Evolutionary conservation across 2,329 filamentous ascomycete genomes (phyloP).

Genomic region (Amphichorda felina): DNA sequence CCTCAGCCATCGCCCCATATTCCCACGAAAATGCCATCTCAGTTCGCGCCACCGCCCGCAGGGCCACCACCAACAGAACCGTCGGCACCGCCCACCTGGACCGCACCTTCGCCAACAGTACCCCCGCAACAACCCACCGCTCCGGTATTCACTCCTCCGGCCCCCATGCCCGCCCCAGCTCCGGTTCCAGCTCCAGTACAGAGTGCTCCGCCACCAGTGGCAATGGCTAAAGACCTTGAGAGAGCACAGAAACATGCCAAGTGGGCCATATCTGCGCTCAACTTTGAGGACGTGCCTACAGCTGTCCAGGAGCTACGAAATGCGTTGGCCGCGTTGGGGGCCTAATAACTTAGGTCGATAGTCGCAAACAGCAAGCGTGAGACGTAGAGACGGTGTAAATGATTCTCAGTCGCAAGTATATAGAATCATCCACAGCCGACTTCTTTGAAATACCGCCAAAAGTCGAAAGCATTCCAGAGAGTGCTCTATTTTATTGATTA

Average conservation of each 20-base stretch:
- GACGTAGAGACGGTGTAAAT: too few relatives aligned
- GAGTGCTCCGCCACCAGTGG: slow-evolving; percentile 1
- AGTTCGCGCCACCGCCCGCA: slow-evolving; percentile 10
- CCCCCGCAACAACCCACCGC: not conserved
- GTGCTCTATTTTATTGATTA: too few relatives aligned
- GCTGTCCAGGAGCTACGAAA: slow-evolving; percentile 74
- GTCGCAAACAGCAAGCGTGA: too few relatives aligned
- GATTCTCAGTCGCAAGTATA: too few relatives aligned
- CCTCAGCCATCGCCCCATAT: slow-evolving; percentile 16
- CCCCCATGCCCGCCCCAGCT: slow-evolving; percentile 5
- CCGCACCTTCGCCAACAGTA: slow-evolving; percentile 9
- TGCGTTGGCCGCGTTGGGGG: slow-evolving; percentile 62
- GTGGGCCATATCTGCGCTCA: slow-evolving; percentile 92
- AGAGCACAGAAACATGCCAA: slow-evolving; percentile 90
- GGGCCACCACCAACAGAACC: slow-evolving; percentile 8
- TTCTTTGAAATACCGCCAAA: too few relatives aligned
- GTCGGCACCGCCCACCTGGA: slow-evolving; percentile 11
- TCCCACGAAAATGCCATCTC: slow-evolving; percentile 11
- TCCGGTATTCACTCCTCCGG: not conserved
- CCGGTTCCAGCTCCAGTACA: slow-evolving; percentile 5
- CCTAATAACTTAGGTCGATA: slow-evolving; percentile 17
- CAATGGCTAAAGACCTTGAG: slow-evolving; percentile 46
- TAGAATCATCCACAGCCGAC: too few relatives aligned
- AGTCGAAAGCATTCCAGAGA: too few relatives aligned
- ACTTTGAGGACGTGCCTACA: slow-evolving; percentile 90